Conservation (phyloP, 2,329 filamentous ascomycete species). For the Hypoxylon sp. region DNA sequence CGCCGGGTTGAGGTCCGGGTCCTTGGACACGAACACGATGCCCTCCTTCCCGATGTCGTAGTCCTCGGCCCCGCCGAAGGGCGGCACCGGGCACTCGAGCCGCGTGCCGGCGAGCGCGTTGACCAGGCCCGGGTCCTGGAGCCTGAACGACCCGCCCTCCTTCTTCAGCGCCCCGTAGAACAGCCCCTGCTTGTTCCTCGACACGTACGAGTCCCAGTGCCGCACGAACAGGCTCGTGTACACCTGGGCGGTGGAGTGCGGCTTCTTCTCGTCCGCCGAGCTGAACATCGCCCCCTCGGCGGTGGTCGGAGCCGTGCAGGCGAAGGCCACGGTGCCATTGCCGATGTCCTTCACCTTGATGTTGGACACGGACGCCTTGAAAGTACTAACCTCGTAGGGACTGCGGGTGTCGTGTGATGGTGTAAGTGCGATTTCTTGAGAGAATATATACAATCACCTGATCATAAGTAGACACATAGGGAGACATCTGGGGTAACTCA, state of each 20-base stretch:
- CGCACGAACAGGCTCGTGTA: slow-evolving; percentile 82
- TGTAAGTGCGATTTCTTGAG: slow-evolving; percentile 18
- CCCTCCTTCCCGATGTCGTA: slow-evolving; percentile 78
- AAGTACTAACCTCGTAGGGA: slow-evolving; percentile 59
- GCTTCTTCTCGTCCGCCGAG: slow-evolving; percentile 68
- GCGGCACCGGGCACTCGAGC: slow-evolving; percentile 76
- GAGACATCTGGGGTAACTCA: slow-evolving; percentile 48
- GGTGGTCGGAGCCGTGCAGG: slow-evolving; percentile 72
- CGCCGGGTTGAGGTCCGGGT: slow-evolving; percentile 76
- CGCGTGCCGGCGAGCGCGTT: slow-evolving; percentile 73
- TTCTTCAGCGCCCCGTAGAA: slow-evolving; percentile 53
- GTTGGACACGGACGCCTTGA: slow-evolving; percentile 68
- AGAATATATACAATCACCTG: slow-evolving; percentile 34
- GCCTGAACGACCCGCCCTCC: slow-evolving; percentile 54
- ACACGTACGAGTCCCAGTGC: slow-evolving; percentile 85
- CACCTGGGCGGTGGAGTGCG: slow-evolving; percentile 73
- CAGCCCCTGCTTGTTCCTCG: slow-evolving; percentile 75
- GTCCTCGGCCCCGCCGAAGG: slow-evolving; percentile 83
- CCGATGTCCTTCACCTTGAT: slow-evolving; percentile 67
- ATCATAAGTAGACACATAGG: background rate
- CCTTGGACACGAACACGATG: slow-evolving; percentile 80
- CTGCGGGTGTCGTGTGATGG: slow-evolving; percentile 44
- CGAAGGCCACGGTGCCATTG: slow-evolving; percentile 64
- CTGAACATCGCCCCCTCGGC: slow-evolving; percentile 78
- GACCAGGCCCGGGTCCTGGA: slow-evolving; percentile 61